phyloP scores from a whole-genome alignment of 2,329 filamentous ascomycete species.

The Fusarium palustre region DNA sequence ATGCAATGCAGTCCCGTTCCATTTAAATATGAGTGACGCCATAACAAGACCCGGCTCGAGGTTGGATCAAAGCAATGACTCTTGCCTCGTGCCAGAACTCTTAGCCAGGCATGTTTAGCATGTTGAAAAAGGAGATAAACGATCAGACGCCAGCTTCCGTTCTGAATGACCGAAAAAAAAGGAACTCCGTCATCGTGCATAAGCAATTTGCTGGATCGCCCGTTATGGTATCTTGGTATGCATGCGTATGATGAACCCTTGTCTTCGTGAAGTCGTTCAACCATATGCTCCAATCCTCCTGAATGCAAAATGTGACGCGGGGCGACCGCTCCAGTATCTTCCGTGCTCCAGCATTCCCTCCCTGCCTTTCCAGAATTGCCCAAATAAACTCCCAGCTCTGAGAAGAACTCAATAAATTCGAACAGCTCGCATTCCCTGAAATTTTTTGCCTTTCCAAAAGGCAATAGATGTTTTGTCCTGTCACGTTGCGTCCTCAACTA shows the following conservation, averaged over 20 bases:
- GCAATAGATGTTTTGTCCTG: background rate
- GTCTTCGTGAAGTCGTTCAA: constrained; percentile 42
- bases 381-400: constrained; percentile 39
- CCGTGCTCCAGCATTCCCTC: constrained; percentile 33
- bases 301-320: constrained; percentile 42
- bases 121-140: constrained; percentile 5
- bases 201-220: constrained; percentile 29
- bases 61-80: background rate
- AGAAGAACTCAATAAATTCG: constrained; percentile 19
- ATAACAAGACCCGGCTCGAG: background rate
- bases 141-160: constrained; percentile 36
- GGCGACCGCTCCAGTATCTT: constrained; percentile 39
- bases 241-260: constrained; percentile 39
- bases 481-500: background rate
- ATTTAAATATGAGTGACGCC: constrained; percentile 11
- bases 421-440: constrained; percentile 12
- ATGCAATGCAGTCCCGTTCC: constrained; percentile 22
- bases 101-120: background rate
- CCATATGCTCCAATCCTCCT: constrained; percentile 38
- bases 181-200: constrained; percentile 28
- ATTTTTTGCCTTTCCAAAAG: constrained; percentile 13
- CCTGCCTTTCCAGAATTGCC: constrained; percentile 14
- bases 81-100: background rate
- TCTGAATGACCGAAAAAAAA: constrained; percentile 29
- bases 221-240: constrained; percentile 36